Evolutionary conservation across 116 monocot species (phyloP), one percentile per base, ranked within the genome.

Genomic region (Papilionanthe hybrid): DNA sequence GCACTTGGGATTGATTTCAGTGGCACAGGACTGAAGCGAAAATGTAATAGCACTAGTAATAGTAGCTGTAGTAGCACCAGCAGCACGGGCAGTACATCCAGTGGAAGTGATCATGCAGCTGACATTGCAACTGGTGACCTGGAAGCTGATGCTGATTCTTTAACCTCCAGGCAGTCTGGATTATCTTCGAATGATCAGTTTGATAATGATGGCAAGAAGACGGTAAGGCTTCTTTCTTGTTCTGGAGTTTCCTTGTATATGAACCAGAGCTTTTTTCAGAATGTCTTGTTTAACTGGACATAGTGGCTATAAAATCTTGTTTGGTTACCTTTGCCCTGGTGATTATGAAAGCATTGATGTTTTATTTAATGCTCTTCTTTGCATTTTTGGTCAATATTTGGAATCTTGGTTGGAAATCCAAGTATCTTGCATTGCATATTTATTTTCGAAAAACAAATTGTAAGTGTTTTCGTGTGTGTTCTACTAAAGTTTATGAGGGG

Each of bases 141-240:
- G 73, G 91, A 88, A 78, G 91, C 93, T 77, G 93, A 96, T 89
- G 90, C 88, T 43, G 96, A 96, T 87, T 96, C 96, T 74, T 81
- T 88, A 67, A 67, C 83, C 18, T 90, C 79, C 71, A 84, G 84
- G 78, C 91, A 88, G 77, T 90, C 92, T 91, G 87, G 85, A 55
- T 84, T 86, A 37, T 83, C 87, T 48, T 85, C 86, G 58, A 87
- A 79, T 76, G 88, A 87, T 80, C 89, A 88, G 55, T 78, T 87
- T 78, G 91, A 86, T 50, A 90, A 83, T 58, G 86, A 87, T 82
- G 84, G 75, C 12, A 49, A 58, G 68, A 90, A 81, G 84, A 82
- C 81, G 91, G 93, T 94, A 94, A 20, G 2, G 5, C 20, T 44
- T 73, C 10, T 73, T 73, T 44, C 20, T 69, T 37, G 60, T 69